Conservation (phyloP, 1,284 basidiomycete species). For the Fomitopsis pinicola region DNA sequence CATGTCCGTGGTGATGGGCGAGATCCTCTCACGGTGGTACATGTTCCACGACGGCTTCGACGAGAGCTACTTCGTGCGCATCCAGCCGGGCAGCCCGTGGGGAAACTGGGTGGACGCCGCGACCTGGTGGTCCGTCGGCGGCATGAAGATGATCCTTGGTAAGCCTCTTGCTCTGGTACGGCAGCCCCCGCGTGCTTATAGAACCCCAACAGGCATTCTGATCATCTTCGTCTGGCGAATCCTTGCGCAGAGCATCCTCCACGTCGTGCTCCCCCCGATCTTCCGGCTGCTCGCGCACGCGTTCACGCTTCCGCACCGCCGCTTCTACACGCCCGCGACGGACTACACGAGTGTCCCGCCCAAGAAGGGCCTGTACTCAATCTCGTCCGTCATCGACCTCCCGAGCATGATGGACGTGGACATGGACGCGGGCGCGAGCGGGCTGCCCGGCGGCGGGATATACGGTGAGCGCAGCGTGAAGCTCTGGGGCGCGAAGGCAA, state of each 20-base stretch:
- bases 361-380: conserved; percentile 58
- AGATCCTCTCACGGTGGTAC: conserved; percentile 68
- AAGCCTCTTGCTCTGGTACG: conserved; percentile 9
- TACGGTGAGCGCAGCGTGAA: conserved; percentile 17
- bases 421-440: conserved; percentile 23
- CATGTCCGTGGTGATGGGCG: conserved; percentile 79
- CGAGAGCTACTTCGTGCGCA: conserved; percentile 25
- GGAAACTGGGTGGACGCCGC: conserved; percentile 42
- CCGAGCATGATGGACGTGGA: conserved; percentile 39
- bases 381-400: conserved; percentile 85
- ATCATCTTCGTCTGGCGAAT: conserved; percentile 85
- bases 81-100: conserved; percentile 59
- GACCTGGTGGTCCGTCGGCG: conserved; percentile 54
- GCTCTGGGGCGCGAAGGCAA: conserved; percentile 5
- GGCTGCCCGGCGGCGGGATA: conserved; percentile 8
- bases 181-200: neutral
- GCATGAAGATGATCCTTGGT: conserved; percentile 62
- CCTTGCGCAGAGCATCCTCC: conserved; percentile 72
- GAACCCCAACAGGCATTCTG: conserved; percentile 41
- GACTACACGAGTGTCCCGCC: conserved; percentile 72
- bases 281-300: conserved; percentile 70
- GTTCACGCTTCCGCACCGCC: conserved; percentile 67
- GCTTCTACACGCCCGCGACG: conserved; percentile 86
- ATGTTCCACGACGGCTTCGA: conserved; percentile 34
- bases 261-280: conserved; percentile 72